These are phyloP conservation scores for Cytospora paraplurivora DNA, from an alignment of 2,329 filamentous ascomycete genomes.

Conservation along the genomic window DNA sequence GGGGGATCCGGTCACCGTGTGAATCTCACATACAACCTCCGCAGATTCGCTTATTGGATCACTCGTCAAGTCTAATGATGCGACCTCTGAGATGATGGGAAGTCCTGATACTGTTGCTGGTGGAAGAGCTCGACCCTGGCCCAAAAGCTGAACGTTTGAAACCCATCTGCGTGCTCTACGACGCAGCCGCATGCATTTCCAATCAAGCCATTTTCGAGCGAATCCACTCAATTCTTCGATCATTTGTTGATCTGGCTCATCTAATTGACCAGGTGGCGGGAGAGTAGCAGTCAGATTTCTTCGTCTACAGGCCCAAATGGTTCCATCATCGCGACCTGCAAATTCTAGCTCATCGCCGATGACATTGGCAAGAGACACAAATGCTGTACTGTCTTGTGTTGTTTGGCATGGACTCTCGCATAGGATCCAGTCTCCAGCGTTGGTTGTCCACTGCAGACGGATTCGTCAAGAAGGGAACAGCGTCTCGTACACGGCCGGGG, in stretches of 20 bases:
- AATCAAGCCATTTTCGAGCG: constrained; percentile 4
- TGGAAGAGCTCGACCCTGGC: neutral
- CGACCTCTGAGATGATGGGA: neutral
- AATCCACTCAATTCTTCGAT: neutral
- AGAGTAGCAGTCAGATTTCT: neutral
- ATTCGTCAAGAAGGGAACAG: neutral
- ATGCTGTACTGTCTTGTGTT: neutral
- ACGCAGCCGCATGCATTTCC: constrained; percentile 1
- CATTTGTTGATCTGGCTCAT: neutral
- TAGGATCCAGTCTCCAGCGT: constrained; percentile 11
- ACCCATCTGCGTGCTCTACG: neutral
- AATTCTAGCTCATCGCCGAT: neutral
- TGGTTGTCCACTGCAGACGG: neutral
- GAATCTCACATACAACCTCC: no score
- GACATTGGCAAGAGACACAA: neutral
- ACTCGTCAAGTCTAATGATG: neutral
- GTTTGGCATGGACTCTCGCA: neutral
- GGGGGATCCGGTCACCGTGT: no score
- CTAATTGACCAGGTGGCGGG: neutral
- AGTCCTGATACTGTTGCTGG: neutral
- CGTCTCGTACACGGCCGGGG: neutral
- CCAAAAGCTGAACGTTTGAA: constrained; percentile 5
- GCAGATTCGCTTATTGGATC: neutral
- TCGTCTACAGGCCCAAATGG: constrained; percentile 2
- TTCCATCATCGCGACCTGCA: neutral